Conservation (phyloP, 2,329 filamentous ascomycete species). For the Huntiella bhutanensis region DNA sequence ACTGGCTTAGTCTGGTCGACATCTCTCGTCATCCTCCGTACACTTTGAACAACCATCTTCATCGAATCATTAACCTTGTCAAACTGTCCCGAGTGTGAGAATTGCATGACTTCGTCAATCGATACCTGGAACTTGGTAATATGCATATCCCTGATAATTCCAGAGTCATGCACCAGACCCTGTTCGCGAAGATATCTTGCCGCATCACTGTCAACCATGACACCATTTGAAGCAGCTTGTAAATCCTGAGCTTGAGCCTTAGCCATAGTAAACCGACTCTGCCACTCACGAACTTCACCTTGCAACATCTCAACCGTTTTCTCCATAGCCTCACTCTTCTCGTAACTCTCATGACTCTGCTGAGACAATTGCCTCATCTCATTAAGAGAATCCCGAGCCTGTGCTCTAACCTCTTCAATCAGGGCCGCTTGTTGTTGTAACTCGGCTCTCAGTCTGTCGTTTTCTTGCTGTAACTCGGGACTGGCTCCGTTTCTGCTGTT, state of each 20-base stretch:
- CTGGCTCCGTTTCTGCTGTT: slow-evolving; percentile 2
- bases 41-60: slow-evolving; percentile 66
- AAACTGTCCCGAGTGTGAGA: slow-evolving; percentile 54
- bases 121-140: slow-evolving; percentile 90
- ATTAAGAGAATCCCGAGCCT: slow-evolving; percentile 63
- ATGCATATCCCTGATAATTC: slow-evolving; percentile 75
- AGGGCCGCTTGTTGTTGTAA: slow-evolving; percentile 59
- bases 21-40: slow-evolving; percentile 70
- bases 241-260: slow-evolving; percentile 75
- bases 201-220: slow-evolving; percentile 51
- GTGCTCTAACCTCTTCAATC: slow-evolving; percentile 69
- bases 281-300: slow-evolving; percentile 74
- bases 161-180: slow-evolving; percentile 50
- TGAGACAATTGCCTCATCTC: slow-evolving; percentile 82
- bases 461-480: slow-evolving; percentile 42
- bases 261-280: slow-evolving; percentile 66
- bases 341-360: slow-evolving; percentile 58
- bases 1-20: slow-evolving; percentile 40
- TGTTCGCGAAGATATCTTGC: slow-evolving; percentile 45
- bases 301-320: slow-evolving; percentile 60
- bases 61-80: slow-evolving; percentile 64
- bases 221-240: slow-evolving; percentile 60
- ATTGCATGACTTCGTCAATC: slow-evolving; percentile 73
- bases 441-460: slow-evolving; percentile 46
- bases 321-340: slow-evolving; percentile 63